Evolutionary conservation across 768 basidiomycete genomes (phyloP).

Genomic region (Podaxis sp.): DNA sequence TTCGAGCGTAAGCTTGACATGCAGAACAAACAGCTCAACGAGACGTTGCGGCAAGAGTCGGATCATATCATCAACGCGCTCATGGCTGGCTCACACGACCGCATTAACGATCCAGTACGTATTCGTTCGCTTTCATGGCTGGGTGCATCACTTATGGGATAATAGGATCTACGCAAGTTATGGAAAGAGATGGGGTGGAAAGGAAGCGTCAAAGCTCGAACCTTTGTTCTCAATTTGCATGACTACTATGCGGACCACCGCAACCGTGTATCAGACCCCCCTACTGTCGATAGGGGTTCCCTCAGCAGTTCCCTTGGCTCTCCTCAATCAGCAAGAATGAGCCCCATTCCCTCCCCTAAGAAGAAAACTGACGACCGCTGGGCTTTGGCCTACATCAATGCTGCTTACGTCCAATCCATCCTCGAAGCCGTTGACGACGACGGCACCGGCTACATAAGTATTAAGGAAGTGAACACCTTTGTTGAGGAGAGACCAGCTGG

Average conservation of each 20-base stretch:
- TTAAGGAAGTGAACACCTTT: conserved; percentile 40
- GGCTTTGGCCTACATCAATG: conserved; percentile 37
- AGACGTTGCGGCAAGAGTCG: conserved; percentile 28
- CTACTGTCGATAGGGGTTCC: conserved; percentile 11
- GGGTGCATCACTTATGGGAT: background rate
- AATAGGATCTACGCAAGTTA: conserved; percentile 42
- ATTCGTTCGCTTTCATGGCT: background rate
- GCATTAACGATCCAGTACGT: conserved; percentile 38
- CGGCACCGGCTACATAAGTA: conserved; percentile 36
- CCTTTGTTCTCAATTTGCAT: conserved; percentile 43
- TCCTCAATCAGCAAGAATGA: conserved; percentile 15
- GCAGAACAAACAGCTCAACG: conserved; percentile 36
- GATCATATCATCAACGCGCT: conserved; percentile 40
- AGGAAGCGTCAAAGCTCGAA: conserved; percentile 47
- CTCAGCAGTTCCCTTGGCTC: conserved; percentile 15
- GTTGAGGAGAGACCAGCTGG: conserved; percentile 27
- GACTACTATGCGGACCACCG: conserved; percentile 32
- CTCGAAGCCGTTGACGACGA: conserved; percentile 39
- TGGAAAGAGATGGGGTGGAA: conserved; percentile 58
- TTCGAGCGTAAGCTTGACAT: conserved; percentile 47
- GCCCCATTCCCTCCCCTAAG: conserved; percentile 13
- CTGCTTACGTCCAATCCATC: conserved; percentile 37
- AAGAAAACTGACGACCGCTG: conserved; percentile 31
- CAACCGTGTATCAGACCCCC: conserved; percentile 15
- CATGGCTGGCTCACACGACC: conserved; percentile 40